Conservation (phyloP, 306 rosid genomes). For the Prunus padus region DNA sequence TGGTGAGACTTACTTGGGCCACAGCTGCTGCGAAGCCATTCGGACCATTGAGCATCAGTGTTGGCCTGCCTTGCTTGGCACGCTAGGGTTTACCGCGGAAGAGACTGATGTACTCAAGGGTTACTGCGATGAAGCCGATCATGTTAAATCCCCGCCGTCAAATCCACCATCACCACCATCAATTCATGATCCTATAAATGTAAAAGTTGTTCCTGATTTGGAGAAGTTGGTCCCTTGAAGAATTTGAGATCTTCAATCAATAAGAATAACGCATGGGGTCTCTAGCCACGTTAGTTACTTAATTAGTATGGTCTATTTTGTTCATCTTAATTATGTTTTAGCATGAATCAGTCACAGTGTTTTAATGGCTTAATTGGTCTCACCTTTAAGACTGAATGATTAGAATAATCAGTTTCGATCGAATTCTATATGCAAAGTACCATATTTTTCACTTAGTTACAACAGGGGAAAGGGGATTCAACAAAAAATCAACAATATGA, state of each 20-base stretch:
- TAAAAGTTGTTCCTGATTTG: not conserved
- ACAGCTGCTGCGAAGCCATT: slow-evolving; percentile 54
- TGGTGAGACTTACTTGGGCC: slow-evolving; percentile 55
- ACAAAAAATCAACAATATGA: no score
- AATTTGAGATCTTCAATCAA: not conserved
- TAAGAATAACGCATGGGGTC: no score
- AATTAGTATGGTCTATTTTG: no score
- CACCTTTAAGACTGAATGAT: no score
- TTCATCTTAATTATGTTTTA: no score
- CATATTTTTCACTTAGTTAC: no score
- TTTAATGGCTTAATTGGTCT: no score
- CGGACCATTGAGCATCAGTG: slow-evolving; percentile 50
- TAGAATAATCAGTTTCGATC: no score
- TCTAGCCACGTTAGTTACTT: no score
- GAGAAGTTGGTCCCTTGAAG: slow-evolving; percentile 7
- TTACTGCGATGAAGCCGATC: slow-evolving; percentile 42
- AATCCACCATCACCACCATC: slow-evolving; percentile 15
- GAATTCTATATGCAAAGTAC: no score
- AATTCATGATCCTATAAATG: not conserved
- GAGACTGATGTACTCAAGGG: slow-evolving; percentile 55
- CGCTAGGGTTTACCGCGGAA: slow-evolving; percentile 56
- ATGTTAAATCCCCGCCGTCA: slow-evolving; percentile 14
- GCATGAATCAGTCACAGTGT: no score
- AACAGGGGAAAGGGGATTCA: no score
- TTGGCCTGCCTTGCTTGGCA: slow-evolving; percentile 58